phyloP scores from a whole-genome alignment of 2,329 filamentous ascomycete species.

The Orbilia blumenaviensis region DNA sequence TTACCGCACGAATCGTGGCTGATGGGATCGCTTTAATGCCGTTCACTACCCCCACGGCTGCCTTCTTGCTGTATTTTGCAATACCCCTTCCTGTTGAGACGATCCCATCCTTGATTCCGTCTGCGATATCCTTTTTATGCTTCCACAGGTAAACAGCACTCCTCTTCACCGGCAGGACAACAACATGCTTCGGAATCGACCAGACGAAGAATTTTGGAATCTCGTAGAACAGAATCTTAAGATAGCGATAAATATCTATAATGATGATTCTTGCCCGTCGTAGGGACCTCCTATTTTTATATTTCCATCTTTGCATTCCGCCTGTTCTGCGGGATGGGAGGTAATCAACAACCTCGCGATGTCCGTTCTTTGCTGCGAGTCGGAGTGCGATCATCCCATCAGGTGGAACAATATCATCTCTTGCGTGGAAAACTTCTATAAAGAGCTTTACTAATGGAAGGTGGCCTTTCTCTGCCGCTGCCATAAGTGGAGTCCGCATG shows the following conservation, averaged over 20 bases:
- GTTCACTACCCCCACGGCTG: constrained; percentile 22
- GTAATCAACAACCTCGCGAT: constrained; percentile 46
- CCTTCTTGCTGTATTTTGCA: constrained; percentile 19
- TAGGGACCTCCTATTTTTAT: constrained; percentile 25
- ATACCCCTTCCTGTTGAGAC: constrained; percentile 19
- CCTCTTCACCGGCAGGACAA: constrained; percentile 25
- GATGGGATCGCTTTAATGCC: constrained; percentile 40
- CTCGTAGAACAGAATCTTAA: constrained; percentile 23
- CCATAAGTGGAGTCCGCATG: constrained; percentile 44
- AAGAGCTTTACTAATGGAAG: constrained; percentile 50
- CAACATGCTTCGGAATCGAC: constrained; percentile 35
- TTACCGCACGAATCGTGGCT: constrained; percentile 4
- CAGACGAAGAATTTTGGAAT: constrained; percentile 48
- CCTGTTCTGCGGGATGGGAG: constrained; percentile 41
- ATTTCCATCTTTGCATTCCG: constrained; percentile 47
- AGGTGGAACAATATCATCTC: constrained; percentile 43
- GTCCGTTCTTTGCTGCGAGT: constrained; percentile 39
- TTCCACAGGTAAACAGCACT: constrained; percentile 27
- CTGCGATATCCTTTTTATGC: constrained; percentile 41
- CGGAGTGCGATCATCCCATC: constrained; percentile 50
- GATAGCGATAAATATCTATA: constrained; percentile 18
- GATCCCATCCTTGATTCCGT: constrained; percentile 22
- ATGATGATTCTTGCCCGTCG: constrained; percentile 2
- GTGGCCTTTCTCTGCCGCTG: constrained; percentile 46
- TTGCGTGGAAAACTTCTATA: constrained; percentile 47